These are phyloP conservation scores for Bipolaris bicolor DNA, from an alignment of 2,329 filamentous ascomycete species.

Conservation along the genomic window DNA sequence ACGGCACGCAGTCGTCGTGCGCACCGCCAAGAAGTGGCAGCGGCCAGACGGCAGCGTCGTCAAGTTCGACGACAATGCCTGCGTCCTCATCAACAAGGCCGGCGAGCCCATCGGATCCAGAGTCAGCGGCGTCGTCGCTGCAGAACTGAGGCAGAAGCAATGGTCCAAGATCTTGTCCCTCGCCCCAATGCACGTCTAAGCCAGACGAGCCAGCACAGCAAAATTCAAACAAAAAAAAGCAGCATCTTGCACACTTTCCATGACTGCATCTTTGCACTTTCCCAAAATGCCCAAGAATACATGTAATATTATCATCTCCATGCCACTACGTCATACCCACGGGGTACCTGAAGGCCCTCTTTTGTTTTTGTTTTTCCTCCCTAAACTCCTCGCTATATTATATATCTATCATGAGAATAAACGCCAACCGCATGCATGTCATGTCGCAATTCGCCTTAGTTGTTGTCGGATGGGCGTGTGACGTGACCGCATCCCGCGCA, in stretches of 20 bases:
- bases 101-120: conserved; percentile 94
- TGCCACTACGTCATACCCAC: conserved; percentile 40
- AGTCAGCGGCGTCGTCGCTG: conserved; percentile 76
- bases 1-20: conserved; percentile 91
- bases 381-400: conserved; percentile 34
- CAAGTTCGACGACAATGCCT: conserved; percentile 96
- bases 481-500: conserved; percentile 94
- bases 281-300: conserved; percentile 7
- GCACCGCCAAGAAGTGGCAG: conserved; percentile 86
- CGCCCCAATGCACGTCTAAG: conserved; percentile 79
- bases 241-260: conserved; percentile 1
- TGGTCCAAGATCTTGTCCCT: conserved; percentile 99
- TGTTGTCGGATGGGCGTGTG: conserved; percentile 56
- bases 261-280: conserved; percentile 16
- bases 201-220: not conserved
- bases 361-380: conserved; percentile 20
- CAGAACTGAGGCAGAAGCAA: conserved; percentile 86
- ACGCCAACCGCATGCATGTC: conserved; percentile 42
- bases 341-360: conserved; percentile 44
- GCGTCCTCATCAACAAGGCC: conserved; percentile 94
- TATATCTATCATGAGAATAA: conserved; percentile 29
- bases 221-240: not conserved
- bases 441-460: conserved; percentile 17
- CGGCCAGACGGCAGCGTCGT: conserved; percentile 88
- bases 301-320: conserved; percentile 38